Conservation (phyloP, 1,139 yeast species). For the Candida buenavistaensis region DNA sequence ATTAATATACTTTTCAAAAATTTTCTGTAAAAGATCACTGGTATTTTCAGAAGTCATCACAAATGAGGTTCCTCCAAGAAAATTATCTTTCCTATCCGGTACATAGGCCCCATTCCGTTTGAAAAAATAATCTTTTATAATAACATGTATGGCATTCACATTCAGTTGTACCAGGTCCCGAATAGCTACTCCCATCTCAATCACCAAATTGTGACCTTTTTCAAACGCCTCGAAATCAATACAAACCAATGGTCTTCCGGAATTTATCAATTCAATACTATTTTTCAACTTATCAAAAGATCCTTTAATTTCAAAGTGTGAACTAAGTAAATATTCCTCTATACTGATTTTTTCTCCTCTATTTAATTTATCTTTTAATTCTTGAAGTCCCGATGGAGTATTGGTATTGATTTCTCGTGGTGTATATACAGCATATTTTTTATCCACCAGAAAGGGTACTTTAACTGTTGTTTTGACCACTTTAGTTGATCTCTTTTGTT, state of each 20-base stretch:
- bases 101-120: slow-evolving; percentile 58
- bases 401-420: background rate
- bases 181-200: slow-evolving; percentile 71
- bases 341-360: slow-evolving; percentile 3
- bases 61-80: slow-evolving; percentile 58
- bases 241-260: slow-evolving; percentile 45
- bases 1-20: slow-evolving; percentile 49
- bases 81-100: slow-evolving; percentile 60
- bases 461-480: no score
- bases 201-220: slow-evolving; percentile 41
- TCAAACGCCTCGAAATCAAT: slow-evolving; percentile 75
- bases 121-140: slow-evolving; percentile 50
- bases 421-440: no score
- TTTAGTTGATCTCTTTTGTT: no score
- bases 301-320: slow-evolving; percentile 19
- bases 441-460: no score
- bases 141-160: slow-evolving; percentile 56
- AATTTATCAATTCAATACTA: slow-evolving; percentile 29
- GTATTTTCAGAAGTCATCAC: slow-evolving; percentile 39
- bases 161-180: slow-evolving; percentile 42
- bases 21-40: slow-evolving; percentile 34
- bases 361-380: slow-evolving; percentile 1
- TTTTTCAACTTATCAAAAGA: slow-evolving; percentile 20
- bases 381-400: slow-evolving; percentile 1
- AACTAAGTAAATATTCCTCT: slow-evolving; percentile 19